These are phyloP conservation scores for Populus tremula DNA, from an alignment of 345 rosid genomes.

Conservation along the genomic window DNA sequence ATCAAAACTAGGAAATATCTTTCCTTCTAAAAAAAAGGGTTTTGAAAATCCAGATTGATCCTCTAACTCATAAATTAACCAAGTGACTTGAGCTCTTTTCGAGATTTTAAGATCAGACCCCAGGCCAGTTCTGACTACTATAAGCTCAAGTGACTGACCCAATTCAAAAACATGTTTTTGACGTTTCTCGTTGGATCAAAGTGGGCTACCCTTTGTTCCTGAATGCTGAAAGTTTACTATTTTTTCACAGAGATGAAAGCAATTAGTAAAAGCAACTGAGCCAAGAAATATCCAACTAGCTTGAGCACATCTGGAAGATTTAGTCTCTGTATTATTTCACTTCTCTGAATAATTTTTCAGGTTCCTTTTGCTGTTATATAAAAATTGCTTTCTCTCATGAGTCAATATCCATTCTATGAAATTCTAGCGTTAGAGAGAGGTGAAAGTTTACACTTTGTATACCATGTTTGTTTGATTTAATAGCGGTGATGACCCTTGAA, in stretches of 20 bases:
- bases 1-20: too few relatives aligned
- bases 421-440: constrained; percentile 17
- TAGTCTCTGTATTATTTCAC: not conserved
- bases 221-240: not conserved
- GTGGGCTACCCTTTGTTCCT: not conserved
- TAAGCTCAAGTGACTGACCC: too few relatives aligned
- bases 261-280: not conserved
- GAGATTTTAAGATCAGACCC: too few relatives aligned
- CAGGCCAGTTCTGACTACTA: too few relatives aligned
- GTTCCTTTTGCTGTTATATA: constrained; percentile 20
- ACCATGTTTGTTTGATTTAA: not conserved
- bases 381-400: constrained; percentile 2
- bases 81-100: not conserved
- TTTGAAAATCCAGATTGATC: too few relatives aligned
- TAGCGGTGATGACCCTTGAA: not conserved
- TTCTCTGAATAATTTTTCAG: not conserved
- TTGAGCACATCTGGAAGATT: not conserved
- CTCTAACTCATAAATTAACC: too few relatives aligned
- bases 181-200: not conserved
- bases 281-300: not conserved
- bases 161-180: too few relatives aligned
- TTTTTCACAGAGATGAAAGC: not conserved
- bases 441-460: constrained; percentile 14
- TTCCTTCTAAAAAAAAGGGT: too few relatives aligned
- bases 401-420: constrained; percentile 18